Percentiles rank a stretch among this genome's conserved stretches.
phyloP scores from a whole-genome alignment of 768 basidiomycete species.

The Pleurotus salmoneostramineus region DNA sequence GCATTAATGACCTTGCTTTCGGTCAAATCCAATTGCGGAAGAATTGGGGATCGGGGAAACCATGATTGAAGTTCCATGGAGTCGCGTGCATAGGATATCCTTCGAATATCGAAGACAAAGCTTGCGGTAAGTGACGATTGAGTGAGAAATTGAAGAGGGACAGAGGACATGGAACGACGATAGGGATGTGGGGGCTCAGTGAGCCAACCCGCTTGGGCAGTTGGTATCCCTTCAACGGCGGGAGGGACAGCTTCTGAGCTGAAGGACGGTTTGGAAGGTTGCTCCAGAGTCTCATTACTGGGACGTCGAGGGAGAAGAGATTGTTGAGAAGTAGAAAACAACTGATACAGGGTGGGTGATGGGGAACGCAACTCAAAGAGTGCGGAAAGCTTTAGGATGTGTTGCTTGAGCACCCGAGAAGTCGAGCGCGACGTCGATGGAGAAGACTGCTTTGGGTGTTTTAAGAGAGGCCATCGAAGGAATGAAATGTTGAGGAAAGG shows the following conservation, averaged over 20 bases:
- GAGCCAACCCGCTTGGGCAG: background rate
- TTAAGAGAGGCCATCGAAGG: background rate
- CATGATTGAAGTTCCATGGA: background rate
- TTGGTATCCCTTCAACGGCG: background rate
- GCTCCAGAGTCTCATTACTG: background rate
- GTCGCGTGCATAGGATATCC: background rate
- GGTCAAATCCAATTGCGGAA: background rate
- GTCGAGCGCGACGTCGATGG: background rate
- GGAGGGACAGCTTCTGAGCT: too few species aligned
- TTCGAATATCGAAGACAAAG: slow-evolving; percentile 1
- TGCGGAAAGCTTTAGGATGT: background rate
- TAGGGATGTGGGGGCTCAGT: background rate
- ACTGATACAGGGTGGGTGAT: background rate
- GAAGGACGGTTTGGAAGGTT: too few species aligned
- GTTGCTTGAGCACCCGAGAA: background rate
- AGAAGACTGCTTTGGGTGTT: background rate
- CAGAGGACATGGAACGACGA: background rate
- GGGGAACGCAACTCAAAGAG: background rate
- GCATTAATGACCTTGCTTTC: too few species aligned
- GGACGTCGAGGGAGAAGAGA: background rate
- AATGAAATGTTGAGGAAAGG: background rate
- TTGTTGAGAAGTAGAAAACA: background rate
- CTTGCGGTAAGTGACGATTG: background rate
- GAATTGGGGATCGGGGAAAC: background rate
- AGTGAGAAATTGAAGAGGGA: background rate